Base-by-base conservation (phyloP, 768 basidiomycete genomes). In the Obba rivulosa region DNA sequence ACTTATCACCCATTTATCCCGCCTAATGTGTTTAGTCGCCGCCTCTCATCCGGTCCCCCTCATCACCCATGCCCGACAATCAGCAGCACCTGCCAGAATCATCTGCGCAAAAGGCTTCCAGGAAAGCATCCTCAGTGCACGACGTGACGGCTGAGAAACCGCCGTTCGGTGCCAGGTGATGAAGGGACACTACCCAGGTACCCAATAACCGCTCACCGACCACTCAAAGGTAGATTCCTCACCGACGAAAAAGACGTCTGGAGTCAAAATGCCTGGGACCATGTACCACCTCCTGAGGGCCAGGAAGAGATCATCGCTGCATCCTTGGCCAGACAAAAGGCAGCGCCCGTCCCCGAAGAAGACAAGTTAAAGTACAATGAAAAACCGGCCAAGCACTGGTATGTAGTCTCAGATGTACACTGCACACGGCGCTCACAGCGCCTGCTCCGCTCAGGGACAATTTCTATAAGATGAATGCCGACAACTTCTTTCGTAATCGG, bases 401-500 rank as follows among this genome's bases (percentile, higher is more conserved):
- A 53, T 44, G 69, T 60, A 13, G 28, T 4, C 34, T 18, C 24
- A 20, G 37, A 13, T 11, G 9, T 34, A 5, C 17, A 28, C 22
- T 1, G 22, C 7, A 37, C 3, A 22, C 23, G 4, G 18, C 23
- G 24, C 16, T 20, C 7, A 31, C 8, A 8, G 43, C 8, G 14
- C 1, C 24, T 13, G 35, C 21, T n/a, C 13, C 22, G 41, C 67
- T 55, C 59, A 96, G 94, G 94, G 89, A 98, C 62, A 82, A 83
- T 47, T 97, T 98, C 59, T 98, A 99, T 74, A 85, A 86, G 58
- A 75, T 74, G 45, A 93, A 95, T 53, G 73, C 80, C 18, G 77
- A 70, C 60, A 93, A 94, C 56, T 98, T 99, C 69, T 99, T 98
- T 72, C 85, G 89, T 35, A 84, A 98, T 66, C 76, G 96, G 49